A percentile compares a stretch with the other conserved stretches of the same genome.
phyloP scores from a whole-genome alignment of 2,329 filamentous ascomycete genomes.

The Penicillium hesseltinei region DNA sequence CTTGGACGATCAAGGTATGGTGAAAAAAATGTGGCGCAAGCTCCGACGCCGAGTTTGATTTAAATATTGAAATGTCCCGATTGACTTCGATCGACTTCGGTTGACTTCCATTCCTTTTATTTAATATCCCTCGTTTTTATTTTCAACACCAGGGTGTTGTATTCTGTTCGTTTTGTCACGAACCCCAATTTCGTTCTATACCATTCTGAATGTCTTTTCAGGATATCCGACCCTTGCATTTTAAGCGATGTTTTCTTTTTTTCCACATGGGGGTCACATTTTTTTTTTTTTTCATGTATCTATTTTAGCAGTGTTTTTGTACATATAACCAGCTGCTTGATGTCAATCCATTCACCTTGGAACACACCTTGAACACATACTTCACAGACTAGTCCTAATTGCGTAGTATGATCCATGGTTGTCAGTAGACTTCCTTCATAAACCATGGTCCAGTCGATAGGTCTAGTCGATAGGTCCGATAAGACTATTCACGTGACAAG shows the following conservation, averaged over 20 bases:
- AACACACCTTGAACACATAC: neutral
- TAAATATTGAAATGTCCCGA: neutral
- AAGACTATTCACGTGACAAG: constrained; percentile 33
- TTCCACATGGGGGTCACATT: neutral
- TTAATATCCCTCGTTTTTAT: neutral
- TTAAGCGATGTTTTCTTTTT: neutral
- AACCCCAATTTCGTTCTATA: neutral
- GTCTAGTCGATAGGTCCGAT: constrained; percentile 14
- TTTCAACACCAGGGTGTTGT: neutral
- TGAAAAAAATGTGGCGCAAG: constrained; percentile 48
- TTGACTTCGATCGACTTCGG: neutral
- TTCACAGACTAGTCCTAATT: neutral
- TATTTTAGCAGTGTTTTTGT: constrained; percentile 12
- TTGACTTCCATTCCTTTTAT: neutral
- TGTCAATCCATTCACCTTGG: neutral
- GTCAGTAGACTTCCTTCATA: neutral
- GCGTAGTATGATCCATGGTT: neutral
- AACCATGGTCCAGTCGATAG: constrained; percentile 9
- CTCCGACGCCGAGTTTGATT: constrained; percentile 32
- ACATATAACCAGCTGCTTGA: constrained; percentile 11
- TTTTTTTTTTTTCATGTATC: constrained; percentile 5
- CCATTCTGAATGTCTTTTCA: constrained; percentile 4
- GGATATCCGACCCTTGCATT: neutral
- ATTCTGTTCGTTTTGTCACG: constrained; percentile 6
- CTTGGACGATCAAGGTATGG: constrained; percentile 36